Conservation (phyloP, 768 basidiomycete genomes). For the Mycena leptocephala region DNA sequence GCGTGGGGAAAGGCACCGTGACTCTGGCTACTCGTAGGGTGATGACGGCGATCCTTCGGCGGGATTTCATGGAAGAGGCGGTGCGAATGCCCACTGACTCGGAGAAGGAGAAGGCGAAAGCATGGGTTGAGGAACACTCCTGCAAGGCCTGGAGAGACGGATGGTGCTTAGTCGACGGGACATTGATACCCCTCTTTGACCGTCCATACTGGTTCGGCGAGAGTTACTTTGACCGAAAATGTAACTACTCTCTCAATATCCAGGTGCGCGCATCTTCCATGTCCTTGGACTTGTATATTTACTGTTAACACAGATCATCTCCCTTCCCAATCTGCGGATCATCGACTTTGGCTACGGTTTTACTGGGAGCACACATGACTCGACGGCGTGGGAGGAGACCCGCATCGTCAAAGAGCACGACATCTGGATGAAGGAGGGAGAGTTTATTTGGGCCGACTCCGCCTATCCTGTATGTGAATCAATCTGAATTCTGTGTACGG, state of each 20-base stretch:
- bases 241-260: constrained; percentile 56
- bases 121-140: constrained; percentile 52
- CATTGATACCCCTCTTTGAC: constrained; percentile 50
- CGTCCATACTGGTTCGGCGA: constrained; percentile 52
- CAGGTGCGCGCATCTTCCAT: too few species aligned
- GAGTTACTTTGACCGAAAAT: constrained; percentile 56
- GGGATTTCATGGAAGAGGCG: constrained; percentile 41
- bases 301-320: too few species aligned
- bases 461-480: too few species aligned
- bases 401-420: too few species aligned
- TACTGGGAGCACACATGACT: too few species aligned
- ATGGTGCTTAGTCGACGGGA: constrained; percentile 58
- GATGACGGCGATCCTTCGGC: constrained; percentile 48
- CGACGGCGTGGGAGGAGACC: too few species aligned
- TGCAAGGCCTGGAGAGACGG: constrained; percentile 54
- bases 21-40: constrained; percentile 43
- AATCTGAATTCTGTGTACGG: too few species aligned
- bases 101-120: constrained; percentile 53
- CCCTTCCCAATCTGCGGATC: too few species aligned
- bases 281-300: too few species aligned
- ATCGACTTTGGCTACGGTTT: too few species aligned
- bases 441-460: too few species aligned
- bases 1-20: constrained; percentile 51
- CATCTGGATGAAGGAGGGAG: too few species aligned
- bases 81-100: constrained; percentile 49